phyloP scores from a whole-genome alignment of 140 eudicot genomes.

The Oenanthe javanica region DNA sequence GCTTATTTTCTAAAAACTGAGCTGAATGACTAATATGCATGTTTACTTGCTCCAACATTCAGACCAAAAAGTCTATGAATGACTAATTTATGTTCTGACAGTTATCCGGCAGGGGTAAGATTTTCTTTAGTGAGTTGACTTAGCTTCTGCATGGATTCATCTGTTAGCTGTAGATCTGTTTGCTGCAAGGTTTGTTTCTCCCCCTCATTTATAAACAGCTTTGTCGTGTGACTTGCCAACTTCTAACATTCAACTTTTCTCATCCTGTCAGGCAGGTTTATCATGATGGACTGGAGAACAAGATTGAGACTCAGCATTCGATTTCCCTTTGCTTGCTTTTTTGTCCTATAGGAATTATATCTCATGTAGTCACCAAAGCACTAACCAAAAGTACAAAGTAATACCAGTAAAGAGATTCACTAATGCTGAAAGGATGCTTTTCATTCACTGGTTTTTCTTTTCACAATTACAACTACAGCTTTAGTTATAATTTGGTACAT shows the following conservation, averaged over 20 bases:
- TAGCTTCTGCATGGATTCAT: conserved; percentile 98
- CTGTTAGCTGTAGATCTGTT: conserved; percentile 72
- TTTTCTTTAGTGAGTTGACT: conserved; percentile 87
- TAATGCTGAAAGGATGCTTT: conserved; percentile 3
- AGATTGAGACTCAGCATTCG: conserved; percentile 82
- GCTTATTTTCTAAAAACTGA: neutral
- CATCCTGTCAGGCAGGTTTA: conserved; percentile 57
- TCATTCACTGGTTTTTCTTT: neutral
- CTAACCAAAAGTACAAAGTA: conserved; percentile 24
- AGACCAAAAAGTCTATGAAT: conserved; percentile 66
- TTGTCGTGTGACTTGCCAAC: neutral
- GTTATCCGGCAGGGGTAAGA: conserved; percentile 84
- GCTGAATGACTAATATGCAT: neutral
- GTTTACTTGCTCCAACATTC: conserved; percentile 17
- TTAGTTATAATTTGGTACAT: too few relatives aligned
- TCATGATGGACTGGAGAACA: conserved; percentile 70
- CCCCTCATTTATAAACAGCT: neutral
- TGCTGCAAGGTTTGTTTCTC: conserved; percentile 68
- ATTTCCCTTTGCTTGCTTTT: conserved; percentile 71
- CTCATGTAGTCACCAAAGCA: conserved; percentile 72
- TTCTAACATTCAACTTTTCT: conserved; percentile 6
- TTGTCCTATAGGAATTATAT: conserved; percentile 68
- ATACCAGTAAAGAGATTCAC: conserved; percentile 22
- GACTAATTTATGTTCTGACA: conserved; percentile 9
- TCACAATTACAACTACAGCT: too few relatives aligned